A percentile compares a stretch with the other conserved stretches of the same genome.
Conservation (phyloP, 176 grass and related monocot genomes). For the Luzula sylvatica region DNA sequence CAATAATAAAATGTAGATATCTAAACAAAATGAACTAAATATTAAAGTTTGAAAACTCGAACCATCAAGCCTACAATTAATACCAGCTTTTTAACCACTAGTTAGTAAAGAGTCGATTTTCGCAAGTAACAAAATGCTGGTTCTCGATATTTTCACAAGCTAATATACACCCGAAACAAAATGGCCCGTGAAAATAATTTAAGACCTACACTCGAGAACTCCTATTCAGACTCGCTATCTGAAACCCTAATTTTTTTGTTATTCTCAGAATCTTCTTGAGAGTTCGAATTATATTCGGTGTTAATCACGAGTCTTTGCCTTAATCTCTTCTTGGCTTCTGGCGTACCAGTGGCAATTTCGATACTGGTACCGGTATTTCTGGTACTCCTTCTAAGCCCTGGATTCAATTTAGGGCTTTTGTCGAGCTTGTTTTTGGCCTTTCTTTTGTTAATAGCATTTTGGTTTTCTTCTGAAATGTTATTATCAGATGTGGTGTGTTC, state of each 20-base stretch:
- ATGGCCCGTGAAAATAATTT: neutral
- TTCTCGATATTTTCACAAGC: no score
- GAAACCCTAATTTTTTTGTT: slow-evolving; percentile 9
- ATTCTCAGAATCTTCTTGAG: neutral
- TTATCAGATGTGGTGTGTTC: neutral
- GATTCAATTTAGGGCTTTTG: slow-evolving; percentile 1
- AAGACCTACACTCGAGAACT: neutral
- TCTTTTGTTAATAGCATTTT: neutral
- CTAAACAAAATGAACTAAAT: no score
- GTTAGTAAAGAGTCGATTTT: no score
- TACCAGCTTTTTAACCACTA: no score
- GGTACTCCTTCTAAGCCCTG: slow-evolving; percentile 8
- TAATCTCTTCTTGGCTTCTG: slow-evolving; percentile 16
- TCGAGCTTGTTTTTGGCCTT: neutral
- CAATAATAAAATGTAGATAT: no score
- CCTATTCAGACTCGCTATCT: slow-evolving; percentile 6
- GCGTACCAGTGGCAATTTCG: slow-evolving; percentile 1
- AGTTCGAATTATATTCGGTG: neutral
- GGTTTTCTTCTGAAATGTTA: neutral
- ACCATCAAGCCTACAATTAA: no score
- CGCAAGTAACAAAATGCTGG: no score
- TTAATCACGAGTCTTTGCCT: slow-evolving; percentile 18
- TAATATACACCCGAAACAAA: no score
- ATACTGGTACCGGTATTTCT: slow-evolving; percentile 8
- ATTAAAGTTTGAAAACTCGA: no score